Base-by-base conservation (phyloP, 2,329 filamentous ascomycete species). In the Pseudogymnoascus sp. region DNA sequence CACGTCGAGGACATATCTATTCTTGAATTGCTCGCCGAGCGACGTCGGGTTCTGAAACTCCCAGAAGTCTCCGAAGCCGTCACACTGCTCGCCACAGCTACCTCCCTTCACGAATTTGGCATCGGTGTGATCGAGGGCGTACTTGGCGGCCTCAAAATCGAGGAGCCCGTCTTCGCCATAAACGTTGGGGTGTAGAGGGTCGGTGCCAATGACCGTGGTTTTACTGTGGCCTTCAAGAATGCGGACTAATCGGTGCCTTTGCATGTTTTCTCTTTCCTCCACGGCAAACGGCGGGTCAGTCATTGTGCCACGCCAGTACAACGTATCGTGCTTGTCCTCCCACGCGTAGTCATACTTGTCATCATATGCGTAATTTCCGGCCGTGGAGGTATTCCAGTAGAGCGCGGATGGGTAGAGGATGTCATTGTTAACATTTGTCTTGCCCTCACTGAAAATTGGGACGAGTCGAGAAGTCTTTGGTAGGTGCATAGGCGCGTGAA, bases 1-100 rank as follows among this genome's bases (percentile, higher is more conserved):
- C 62, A 93, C 82, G 71, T 94, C 90, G 0, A 88, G 84, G 2
- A 93, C 78, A 70, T 84, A 90, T 71, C 91, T 92, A 75, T 79
- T 26, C 72, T 74, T 67, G 70, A 85, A 87, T 72, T 87, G 83
- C 62, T 83, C 72, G 2, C 75, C 71, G 66, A 86, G 80, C 76
- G 67, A 83, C 76, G 81, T 81, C 81, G 68, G 74, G 61, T 78
- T 80, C 66, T 84, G 84, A 71, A 76, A 77, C 2, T 71, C 65
- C 60, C 75, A 72, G 31, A 78, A 75, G n/a, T 78, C 67, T 66
- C 83, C 81, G 2, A 74, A 71, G 66, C 82, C 85, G 10, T 69
- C 68, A 14, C 71, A 72, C 38, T 76, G 71, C 0, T 64, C 73
- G 78, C 72, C 82, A 78, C 66, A 79, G 70, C 82, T 80, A 65